These are phyloP conservation scores for Pseudoneurospora amorphoporcata DNA, from an alignment of 495 filamentous ascomycete species.

Conservation along the genomic window DNA sequence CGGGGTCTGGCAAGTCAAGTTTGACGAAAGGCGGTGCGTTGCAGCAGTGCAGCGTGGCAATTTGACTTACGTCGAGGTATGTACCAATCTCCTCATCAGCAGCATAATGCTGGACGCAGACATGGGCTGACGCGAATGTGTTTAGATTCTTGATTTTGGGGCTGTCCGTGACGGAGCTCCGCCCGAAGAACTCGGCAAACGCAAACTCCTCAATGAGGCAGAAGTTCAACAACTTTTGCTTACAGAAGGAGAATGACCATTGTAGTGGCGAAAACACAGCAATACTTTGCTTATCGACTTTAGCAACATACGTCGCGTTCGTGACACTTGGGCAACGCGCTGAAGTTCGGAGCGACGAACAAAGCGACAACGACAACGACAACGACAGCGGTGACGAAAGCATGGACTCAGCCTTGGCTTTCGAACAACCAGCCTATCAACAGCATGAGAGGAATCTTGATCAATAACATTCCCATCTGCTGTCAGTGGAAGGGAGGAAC, in stretches of 20 bases:
- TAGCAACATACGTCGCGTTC: too few species aligned
- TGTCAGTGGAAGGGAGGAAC: neutral
- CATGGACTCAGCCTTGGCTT: neutral
- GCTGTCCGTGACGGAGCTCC: slow-evolving; percentile 74
- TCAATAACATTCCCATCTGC: neutral
- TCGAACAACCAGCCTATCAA: neutral
- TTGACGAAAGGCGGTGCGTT: slow-evolving; percentile 91
- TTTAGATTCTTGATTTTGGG: slow-evolving; percentile 81
- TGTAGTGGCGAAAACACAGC: too few species aligned
- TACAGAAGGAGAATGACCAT: slow-evolving; percentile 28
- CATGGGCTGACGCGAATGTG: neutral
- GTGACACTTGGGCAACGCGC: too few species aligned
- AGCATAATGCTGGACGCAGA: neutral
- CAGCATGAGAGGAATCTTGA: neutral
- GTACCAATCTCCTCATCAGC: slow-evolving; percentile 16
- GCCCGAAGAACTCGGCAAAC: slow-evolving; percentile 61
- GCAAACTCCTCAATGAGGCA: slow-evolving; percentile 63
- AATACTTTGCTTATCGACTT: too few species aligned
- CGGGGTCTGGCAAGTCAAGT: slow-evolving; percentile 97
- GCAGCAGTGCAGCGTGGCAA: slow-evolving; percentile 90
- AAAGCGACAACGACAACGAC: neutral
- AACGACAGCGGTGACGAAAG: neutral
- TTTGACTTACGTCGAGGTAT: slow-evolving; percentile 92
- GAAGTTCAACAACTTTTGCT: slow-evolving; percentile 37
- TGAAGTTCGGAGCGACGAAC: too few species aligned